These are phyloP conservation scores for Neurospora sp. DNA, from an alignment of 2,329 filamentous ascomycete species.

Conservation along the genomic window DNA sequence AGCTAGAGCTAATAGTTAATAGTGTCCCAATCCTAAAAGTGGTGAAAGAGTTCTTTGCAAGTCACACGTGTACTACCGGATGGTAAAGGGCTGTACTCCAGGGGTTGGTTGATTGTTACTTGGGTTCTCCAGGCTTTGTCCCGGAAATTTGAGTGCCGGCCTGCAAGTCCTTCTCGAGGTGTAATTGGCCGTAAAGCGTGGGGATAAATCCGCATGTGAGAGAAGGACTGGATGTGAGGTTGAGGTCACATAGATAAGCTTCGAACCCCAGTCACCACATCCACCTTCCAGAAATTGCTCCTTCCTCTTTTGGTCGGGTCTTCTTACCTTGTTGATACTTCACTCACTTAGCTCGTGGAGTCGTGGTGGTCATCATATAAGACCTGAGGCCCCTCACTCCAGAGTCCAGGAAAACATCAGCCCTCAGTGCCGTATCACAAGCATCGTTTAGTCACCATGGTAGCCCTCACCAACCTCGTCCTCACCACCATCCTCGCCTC, in stretches of 20 bases:
- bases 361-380: neutral
- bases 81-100: neutral
- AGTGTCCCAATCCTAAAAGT: neutral
- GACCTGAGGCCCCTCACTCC: neutral
- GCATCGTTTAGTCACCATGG: slow-evolving; percentile 6
- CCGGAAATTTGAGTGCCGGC: neutral
- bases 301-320: neutral
- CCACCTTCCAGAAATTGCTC: neutral
- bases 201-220: neutral
- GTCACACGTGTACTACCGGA: neutral
- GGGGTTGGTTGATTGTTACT: neutral
- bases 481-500: slow-evolving; percentile 9
- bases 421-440: neutral
- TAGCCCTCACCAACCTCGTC: slow-evolving; percentile 11
- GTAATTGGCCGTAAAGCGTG: no score
- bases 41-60: neutral
- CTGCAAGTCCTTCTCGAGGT: no score
- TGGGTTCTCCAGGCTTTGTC: neutral
- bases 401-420: neutral
- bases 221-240: neutral
- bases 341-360: neutral
- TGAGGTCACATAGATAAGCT: neutral
- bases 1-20: neutral
- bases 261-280: neutral
- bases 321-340: neutral